Conservation (phyloP, 2,329 filamentous ascomycete genomes). For the Cladosporium sp. region DNA sequence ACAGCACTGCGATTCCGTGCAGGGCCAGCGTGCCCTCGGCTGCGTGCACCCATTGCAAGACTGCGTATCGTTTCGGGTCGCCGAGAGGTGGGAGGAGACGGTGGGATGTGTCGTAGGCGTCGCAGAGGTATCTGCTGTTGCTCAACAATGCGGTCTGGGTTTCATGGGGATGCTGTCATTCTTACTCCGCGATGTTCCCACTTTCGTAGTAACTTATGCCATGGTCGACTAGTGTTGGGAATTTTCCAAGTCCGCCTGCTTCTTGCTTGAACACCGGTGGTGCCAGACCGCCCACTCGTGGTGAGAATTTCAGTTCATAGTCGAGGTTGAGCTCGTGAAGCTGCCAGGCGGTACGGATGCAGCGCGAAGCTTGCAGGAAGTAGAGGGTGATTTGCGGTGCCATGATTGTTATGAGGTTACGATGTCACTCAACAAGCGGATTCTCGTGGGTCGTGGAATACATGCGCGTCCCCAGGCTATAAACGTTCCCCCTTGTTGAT, state of each 20-base stretch:
- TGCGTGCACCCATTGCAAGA: conserved; percentile 44
- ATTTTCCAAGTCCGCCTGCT: conserved; percentile 43
- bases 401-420: not conserved
- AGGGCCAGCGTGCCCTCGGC: conserved; percentile 45
- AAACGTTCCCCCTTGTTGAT: not conserved
- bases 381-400: conserved; percentile 38
- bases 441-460: not conserved
- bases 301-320: conserved; percentile 39
- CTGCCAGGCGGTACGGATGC: conserved; percentile 44
- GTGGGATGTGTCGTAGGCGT: conserved; percentile 40
- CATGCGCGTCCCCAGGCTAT: too few relatives aligned
- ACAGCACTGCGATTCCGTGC: conserved; percentile 43
- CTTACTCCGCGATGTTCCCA: conserved; percentile 44
- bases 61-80: conserved; percentile 31
- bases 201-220: conserved; percentile 41
- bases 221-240: conserved; percentile 42
- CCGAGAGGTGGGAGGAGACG: conserved; percentile 37
- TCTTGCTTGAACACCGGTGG: conserved; percentile 41
- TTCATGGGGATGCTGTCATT: not conserved
- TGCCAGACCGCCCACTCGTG: conserved; percentile 37
- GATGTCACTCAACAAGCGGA: too few relatives aligned
- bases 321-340: conserved; percentile 42
- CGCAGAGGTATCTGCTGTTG: conserved; percentile 40
- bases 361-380: conserved; percentile 46
- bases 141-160: not conserved